A percentile compares a stretch with the other conserved stretches of the same genome.
phyloP scores from a whole-genome alignment of 2,329 filamentous ascomycete species.

The Diaporthe sp. region DNA sequence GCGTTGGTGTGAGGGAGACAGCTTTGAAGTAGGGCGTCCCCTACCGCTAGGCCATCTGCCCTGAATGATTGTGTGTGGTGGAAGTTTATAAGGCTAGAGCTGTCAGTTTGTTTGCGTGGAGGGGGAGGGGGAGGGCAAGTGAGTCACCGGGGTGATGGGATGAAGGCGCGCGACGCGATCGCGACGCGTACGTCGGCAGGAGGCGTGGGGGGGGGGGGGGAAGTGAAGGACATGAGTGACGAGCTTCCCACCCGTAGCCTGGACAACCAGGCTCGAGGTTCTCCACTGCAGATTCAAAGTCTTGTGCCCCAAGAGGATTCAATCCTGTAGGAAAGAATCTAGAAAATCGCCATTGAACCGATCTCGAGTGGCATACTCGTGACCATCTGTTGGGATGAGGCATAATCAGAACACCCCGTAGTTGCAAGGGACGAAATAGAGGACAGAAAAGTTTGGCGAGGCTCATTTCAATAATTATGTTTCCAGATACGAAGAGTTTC shows the following conservation, averaged over 20 bases:
- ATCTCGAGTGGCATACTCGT: not conserved
- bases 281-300: not conserved
- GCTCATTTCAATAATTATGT: not conserved
- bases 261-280: not conserved
- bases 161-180: not conserved
- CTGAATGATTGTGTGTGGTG: not conserved
- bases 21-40: not conserved
- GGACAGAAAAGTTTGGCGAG: not conserved
- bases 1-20: conserved; percentile 4
- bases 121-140: not conserved
- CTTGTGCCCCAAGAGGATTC: too few species aligned
- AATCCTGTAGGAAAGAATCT: not conserved
- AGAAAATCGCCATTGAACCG: too few species aligned
- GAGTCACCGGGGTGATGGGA: conserved; percentile 12
- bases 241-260: not conserved
- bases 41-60: not conserved
- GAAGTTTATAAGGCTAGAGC: not conserved
- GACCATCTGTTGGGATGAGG: not conserved
- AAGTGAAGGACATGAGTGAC: not conserved
- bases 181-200: not conserved
- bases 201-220: too few species aligned
- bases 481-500: not conserved
- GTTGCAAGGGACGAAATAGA: accelerated
- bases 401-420: not conserved
- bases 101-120: not conserved